These are phyloP conservation scores for Verticillium klebahnii DNA, from an alignment of 2,329 filamentous ascomycete species.

Conservation along the genomic window DNA sequence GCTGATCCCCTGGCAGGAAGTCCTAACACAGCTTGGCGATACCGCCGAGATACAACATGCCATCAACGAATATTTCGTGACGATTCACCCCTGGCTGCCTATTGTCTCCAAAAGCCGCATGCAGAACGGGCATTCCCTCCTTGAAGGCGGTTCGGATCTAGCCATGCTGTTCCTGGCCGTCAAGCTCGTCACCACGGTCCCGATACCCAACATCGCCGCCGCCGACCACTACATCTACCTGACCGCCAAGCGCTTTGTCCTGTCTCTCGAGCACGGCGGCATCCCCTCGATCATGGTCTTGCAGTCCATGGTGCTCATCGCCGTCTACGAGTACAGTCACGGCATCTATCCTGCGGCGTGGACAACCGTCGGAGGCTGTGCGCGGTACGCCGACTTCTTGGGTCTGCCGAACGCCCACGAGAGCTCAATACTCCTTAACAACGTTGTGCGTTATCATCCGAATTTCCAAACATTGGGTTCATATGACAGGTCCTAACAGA, in stretches of 20 bases:
- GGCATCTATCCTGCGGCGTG: slow-evolving; percentile 45
- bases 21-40: slow-evolving; percentile 33
- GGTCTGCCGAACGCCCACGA: slow-evolving; percentile 31
- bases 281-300: slow-evolving; percentile 35
- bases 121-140: slow-evolving; percentile 32
- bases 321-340: slow-evolving; percentile 43
- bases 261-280: slow-evolving; percentile 35
- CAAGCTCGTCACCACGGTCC: slow-evolving; percentile 35
- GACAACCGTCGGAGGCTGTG: slow-evolving; percentile 39
- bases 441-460: slow-evolving; percentile 19
- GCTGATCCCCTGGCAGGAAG: slow-evolving; percentile 20
- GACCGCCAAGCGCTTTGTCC: slow-evolving; percentile 36
- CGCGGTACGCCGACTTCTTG: slow-evolving; percentile 39
- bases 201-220: slow-evolving; percentile 26
- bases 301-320: slow-evolving; percentile 39
- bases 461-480: neutral
- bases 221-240: slow-evolving; percentile 34
- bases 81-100: slow-evolving; percentile 42
- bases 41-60: slow-evolving; percentile 29
- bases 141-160: slow-evolving; percentile 39
- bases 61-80: slow-evolving; percentile 35
- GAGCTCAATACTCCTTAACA: slow-evolving; percentile 30
- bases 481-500: neutral
- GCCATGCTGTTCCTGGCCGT: slow-evolving; percentile 43
- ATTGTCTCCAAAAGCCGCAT: slow-evolving; percentile 42